phyloP scores from a whole-genome alignment of 2,329 filamentous ascomycete genomes.

The Talaromyces sp. region DNA sequence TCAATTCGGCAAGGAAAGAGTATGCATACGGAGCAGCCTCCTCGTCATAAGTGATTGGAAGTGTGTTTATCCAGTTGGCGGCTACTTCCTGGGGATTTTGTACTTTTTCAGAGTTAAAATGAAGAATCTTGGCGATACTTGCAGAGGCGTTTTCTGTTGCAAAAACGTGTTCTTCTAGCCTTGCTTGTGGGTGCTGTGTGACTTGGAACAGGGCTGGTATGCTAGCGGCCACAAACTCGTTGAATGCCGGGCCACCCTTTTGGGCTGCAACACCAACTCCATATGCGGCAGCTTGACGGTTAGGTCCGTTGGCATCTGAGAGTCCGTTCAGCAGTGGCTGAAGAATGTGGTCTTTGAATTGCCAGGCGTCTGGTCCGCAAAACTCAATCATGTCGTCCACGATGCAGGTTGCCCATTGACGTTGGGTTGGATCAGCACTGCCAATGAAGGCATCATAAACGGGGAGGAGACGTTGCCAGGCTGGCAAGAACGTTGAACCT shows the following conservation, averaged over 20 bases:
- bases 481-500: conserved; percentile 71
- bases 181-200: conserved; percentile 71
- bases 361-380: conserved; percentile 81
- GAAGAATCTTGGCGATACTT: conserved; percentile 92
- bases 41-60: conserved; percentile 91
- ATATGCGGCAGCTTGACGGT: conserved; percentile 92
- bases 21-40: conserved; percentile 97
- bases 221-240: conserved; percentile 75
- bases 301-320: conserved; percentile 78
- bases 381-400: conserved; percentile 98
- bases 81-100: conserved; percentile 70
- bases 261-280: conserved; percentile 94
- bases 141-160: conserved; percentile 97
- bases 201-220: conserved; percentile 81
- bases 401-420: conserved; percentile 98
- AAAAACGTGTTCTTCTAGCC: conserved; percentile 89
- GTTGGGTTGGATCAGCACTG: conserved; percentile 77
- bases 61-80: conserved; percentile 80
- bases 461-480: conserved; percentile 79
- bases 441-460: conserved; percentile 84
- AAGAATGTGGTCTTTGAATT: conserved; percentile 80
- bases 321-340: conserved; percentile 83
- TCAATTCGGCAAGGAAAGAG: conserved; percentile 81
- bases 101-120: conserved; percentile 77
- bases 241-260: conserved; percentile 81